A percentile compares a stretch with the other conserved stretches of the same genome.
These are phyloP conservation scores for Colletotrichum caudatum DNA, from an alignment of 2,329 filamentous ascomycete species.

Conservation along the genomic window DNA sequence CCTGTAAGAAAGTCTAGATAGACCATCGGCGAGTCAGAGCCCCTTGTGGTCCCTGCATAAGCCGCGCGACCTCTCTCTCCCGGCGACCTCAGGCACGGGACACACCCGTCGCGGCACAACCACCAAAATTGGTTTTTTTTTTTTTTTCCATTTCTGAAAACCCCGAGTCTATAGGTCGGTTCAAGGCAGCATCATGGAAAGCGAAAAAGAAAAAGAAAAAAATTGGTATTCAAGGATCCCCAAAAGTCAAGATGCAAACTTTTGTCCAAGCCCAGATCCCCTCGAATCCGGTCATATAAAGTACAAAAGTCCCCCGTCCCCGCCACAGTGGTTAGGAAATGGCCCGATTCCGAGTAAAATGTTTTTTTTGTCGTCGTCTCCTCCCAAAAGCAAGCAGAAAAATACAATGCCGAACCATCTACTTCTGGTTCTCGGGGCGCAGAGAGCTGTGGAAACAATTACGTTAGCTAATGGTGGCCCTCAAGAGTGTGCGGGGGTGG, in stretches of 20 bases:
- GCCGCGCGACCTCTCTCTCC: not conserved
- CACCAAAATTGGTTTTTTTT: not conserved
- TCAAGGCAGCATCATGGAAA: slow-evolving; percentile 5
- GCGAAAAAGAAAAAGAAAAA: slow-evolving; percentile 22
- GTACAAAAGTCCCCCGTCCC: slow-evolving; percentile 48
- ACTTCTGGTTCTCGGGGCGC: slow-evolving; percentile 89
- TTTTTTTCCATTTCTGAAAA: not conserved
- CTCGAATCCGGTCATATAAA: slow-evolving; percentile 52
- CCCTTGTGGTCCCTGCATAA: slow-evolving; percentile 15
- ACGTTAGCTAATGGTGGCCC: slow-evolving; percentile 42
- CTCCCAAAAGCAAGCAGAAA: slow-evolving; percentile 27
- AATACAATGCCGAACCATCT: slow-evolving; percentile 50
- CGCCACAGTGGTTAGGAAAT: slow-evolving; percentile 38
- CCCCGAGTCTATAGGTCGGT: not conserved
- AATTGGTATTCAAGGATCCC: slow-evolving; percentile 42
- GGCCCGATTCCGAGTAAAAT: slow-evolving; percentile 33
- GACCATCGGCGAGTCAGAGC: slow-evolving; percentile 14
- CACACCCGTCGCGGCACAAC: not conserved
- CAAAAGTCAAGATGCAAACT: slow-evolving; percentile 42
- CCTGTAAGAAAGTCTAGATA: not conserved
- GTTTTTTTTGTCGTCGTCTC: slow-evolving; percentile 21
- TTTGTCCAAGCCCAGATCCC: slow-evolving; percentile 44
- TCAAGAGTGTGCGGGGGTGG: slow-evolving; percentile 6
- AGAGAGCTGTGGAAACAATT: slow-evolving; percentile 66
- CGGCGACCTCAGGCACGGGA: too few relatives aligned